Evolutionary conservation across 75 land plant species (phyloP), one percentile per base, ranked within the genome.

Genomic region (Larix kaempferi): DNA sequence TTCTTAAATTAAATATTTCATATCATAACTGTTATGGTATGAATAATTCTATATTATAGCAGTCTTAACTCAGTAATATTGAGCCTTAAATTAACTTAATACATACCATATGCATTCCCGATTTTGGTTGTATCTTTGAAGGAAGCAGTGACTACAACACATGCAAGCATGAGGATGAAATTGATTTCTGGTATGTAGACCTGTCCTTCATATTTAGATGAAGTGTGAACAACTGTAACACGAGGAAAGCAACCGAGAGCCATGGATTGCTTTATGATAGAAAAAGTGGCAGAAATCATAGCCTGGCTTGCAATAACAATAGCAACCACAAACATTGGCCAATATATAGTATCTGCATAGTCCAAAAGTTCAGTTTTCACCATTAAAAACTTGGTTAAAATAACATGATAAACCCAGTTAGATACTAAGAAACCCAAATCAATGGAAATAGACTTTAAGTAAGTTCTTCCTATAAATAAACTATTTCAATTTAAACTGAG

Each of bases 291-390:
- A 25, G 92, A 90, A 23, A 90, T 86, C 90, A 90, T 88, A 7
- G 92, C 92, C 74, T 90, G 92, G 71, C 92, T 91, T 5, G 93
- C 93, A 62, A 91, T 85, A 4, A 91, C 80, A 0, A 81, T 83
- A 12, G 93, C 93, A 17, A 88, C 80, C 4, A 80, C 91, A 76
- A 91, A 91, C 78, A 79, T 84, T 14, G 93, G 93, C 93, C 93
- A 91, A 75, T 82, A 91, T 12, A 91, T n/a, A 1, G 84, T 63
- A 57, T 61, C 91, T 91, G 80, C 64, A 41, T 5, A 66, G 5
- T 16, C 39, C 2, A 19, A 39, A 21, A 2, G 22, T n/a, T 17
- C 6, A 44, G 52, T 7, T 44, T 44, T 44, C 6, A 44, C 7
- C 49, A 44, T 44, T 44, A 44, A 44, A 44, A 44, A 44, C 7